Conservation (phyloP, 176 grass and related monocot species). For the Paspalum vaginatum region DNA sequence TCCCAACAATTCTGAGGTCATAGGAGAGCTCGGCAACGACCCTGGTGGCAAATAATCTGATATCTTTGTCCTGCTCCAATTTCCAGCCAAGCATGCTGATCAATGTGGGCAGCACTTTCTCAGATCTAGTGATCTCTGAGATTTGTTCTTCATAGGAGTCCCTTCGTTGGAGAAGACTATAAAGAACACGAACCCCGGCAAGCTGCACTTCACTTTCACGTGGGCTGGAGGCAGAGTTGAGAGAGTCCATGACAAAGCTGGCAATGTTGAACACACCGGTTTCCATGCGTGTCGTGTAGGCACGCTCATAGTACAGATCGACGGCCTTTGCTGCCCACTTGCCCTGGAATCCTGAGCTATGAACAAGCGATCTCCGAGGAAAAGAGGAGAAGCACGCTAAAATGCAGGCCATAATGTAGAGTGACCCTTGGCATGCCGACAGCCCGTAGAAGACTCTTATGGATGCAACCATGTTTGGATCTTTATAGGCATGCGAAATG, state of each 20-base stretch:
- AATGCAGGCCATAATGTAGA: neutral
- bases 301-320: neutral
- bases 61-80: neutral
- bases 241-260: neutral
- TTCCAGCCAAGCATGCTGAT: neutral
- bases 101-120: neutral
- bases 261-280: neutral
- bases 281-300: neutral
- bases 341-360: neutral
- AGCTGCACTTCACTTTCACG: neutral
- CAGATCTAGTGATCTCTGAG: neutral
- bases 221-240: neutral
- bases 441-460: conserved; percentile 10
- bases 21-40: neutral
- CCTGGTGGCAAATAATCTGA: neutral
- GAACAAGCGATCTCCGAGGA: neutral
- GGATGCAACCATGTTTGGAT: neutral
- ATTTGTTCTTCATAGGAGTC: neutral
- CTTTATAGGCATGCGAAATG: too few relatives aligned
- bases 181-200: neutral
- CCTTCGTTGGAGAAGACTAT: neutral
- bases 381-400: neutral
- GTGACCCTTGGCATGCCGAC: neutral
- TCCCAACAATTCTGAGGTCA: neutral
- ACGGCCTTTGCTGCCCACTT: neutral